Base-by-base conservation (phyloP, 768 basidiomycete species). In the Tulasnella sp. region DNA sequence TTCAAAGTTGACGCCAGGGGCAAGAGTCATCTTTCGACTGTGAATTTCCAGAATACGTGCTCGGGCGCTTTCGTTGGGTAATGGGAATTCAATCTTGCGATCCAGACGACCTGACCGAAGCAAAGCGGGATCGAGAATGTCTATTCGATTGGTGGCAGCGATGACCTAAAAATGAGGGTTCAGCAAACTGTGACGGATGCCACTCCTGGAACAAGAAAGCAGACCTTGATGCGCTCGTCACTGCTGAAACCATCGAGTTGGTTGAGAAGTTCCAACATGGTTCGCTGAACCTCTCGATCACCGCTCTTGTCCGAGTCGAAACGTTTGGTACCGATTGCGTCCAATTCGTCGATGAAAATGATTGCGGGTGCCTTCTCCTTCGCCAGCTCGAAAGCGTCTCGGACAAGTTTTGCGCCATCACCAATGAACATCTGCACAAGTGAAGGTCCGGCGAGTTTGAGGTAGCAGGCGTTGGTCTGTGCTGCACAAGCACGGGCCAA, bases 401-500 rank as follows among this genome's bases (percentile, higher is more conserved):
- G 93, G 29, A 99, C 97, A 71, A 99, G 90, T 83, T 98, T 99
- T 74, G 97, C 97, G 81, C 97, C 97, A 83, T 99, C 97, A 84
- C 97, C 97, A 79, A 99, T 99, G 83, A 97, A 99, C 97, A 99
- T 99, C 84, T 99, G 97, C 15, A 99, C 97, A 72, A 99, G 88
- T 71, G 96, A 96, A 34, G 97, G 97, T 25, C 95, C 97, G 42
- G 97, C 97, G 36, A 99, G 89, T 83, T 99, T 99, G 79, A 99
- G 88, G 83, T 97, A 99, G 83, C 97, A 99, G 9, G 97, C 97
- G 79, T 97, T 93, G 67, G 97, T 98, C 80, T 97, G 96, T 1
- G 96, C 96, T 4, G 97, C 97, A 83, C 97, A 99, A 58, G 97
- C 97, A 83, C 97, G 91, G 45, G 97, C 97, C 72, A 99, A 89